These are phyloP conservation scores for Kingdonia uniflora DNA, from an alignment of 164 flowering plant species.

Conservation along the genomic window DNA sequence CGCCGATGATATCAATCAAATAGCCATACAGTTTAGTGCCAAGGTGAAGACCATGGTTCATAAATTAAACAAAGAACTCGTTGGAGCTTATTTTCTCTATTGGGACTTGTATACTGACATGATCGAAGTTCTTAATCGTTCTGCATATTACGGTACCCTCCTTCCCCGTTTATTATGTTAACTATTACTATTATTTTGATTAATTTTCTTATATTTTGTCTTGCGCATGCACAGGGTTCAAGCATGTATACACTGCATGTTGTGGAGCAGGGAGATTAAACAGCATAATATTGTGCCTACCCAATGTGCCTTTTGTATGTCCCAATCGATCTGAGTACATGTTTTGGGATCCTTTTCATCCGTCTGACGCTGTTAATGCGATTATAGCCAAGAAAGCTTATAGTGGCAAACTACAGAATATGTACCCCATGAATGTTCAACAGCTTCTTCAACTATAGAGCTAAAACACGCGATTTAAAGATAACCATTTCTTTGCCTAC, in stretches of 20 bases:
- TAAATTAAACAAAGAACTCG: slow-evolving; percentile 2
- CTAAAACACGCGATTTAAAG: neutral
- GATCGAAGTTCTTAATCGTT: neutral
- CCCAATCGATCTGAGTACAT: slow-evolving; percentile 4
- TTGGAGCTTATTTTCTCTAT: slow-evolving; percentile 2
- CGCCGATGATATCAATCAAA: neutral
- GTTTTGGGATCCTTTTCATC: slow-evolving; percentile 12
- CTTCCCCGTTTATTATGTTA: no score
- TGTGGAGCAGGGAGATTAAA: slow-evolving; percentile 2
- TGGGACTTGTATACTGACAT: slow-evolving; percentile 1
- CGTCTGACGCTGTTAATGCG: slow-evolving; percentile 5
- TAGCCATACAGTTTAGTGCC: neutral
- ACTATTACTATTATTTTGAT: no score
- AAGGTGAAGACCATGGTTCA: slow-evolving; percentile 1
- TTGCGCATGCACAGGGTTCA: slow-evolving; percentile 6
- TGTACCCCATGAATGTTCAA: slow-evolving; percentile 2
- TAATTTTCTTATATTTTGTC: no score
- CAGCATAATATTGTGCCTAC: neutral
- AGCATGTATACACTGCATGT: slow-evolving; percentile 1
- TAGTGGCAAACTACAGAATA: neutral
- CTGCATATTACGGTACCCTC: slow-evolving; percentile 3
- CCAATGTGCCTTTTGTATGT: neutral
- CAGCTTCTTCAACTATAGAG: slow-evolving; percentile 5
- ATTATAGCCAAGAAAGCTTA: neutral
- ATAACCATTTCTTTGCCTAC: neutral